A percentile compares a stretch with the other conserved stretches of the same genome.
Conservation (phyloP, 129 eudicot genomes). For the Saussurea involucrata region DNA sequence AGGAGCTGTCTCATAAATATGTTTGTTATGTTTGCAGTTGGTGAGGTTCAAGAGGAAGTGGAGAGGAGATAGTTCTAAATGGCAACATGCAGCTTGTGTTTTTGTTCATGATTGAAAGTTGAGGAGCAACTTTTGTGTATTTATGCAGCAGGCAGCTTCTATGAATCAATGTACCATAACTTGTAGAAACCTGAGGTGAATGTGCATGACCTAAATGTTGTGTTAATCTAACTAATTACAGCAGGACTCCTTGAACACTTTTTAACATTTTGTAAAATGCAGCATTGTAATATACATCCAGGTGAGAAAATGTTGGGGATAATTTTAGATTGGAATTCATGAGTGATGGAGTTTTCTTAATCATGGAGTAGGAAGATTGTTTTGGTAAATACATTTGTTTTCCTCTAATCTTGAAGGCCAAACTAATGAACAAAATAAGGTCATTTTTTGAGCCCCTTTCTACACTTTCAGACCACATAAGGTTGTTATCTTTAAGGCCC, state of each 20-base stretch:
- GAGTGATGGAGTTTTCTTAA: background rate
- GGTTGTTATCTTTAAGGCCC: background rate
- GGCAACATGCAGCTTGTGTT: background rate
- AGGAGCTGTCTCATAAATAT: background rate
- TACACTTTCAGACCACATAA: too few relatives aligned
- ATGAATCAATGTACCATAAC: background rate
- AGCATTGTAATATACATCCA: background rate
- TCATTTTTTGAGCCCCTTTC: background rate
- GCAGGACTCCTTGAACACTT: background rate
- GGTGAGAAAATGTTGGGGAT: background rate
- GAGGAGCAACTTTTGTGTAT: background rate
- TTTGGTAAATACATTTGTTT: background rate
- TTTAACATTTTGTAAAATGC: background rate
- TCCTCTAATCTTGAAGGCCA: background rate
- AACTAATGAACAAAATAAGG: background rate
- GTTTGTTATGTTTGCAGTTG: constrained; percentile 48
- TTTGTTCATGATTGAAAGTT: background rate
- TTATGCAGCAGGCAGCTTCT: background rate
- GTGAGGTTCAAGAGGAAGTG: constrained; percentile 73
- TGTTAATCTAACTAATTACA: background rate
- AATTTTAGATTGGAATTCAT: background rate
- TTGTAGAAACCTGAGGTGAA: background rate
- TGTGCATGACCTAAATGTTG: background rate
- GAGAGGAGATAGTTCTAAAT: constrained; percentile 39
- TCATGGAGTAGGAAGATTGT: background rate